phyloP scores from a whole-genome alignment of 768 basidiomycete genomes.

The Clathrus columnatus region DNA sequence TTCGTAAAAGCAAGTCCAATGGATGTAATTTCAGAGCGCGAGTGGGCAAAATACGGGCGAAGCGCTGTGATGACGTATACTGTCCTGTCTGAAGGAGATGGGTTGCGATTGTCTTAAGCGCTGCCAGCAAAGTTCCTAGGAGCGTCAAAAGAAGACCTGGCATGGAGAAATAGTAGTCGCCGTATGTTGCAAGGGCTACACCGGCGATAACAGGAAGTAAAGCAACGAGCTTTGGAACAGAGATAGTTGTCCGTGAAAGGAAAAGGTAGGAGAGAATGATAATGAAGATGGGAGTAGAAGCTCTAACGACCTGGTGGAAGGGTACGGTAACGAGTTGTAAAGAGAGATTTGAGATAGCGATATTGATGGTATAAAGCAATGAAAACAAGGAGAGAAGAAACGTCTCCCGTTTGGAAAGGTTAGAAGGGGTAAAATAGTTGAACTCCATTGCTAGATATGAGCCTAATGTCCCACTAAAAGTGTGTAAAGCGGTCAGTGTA shows the following conservation, averaged over 20 bases:
- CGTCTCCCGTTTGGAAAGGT: constrained; percentile 42
- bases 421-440: constrained; percentile 49
- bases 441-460: constrained; percentile 51
- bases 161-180: constrained; percentile 87
- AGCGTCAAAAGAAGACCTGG: constrained; percentile 84
- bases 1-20: constrained; percentile 78
- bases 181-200: constrained; percentile 90
- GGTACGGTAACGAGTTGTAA: constrained; percentile 84
- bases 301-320: constrained; percentile 95
- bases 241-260: constrained; percentile 52
- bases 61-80: constrained; percentile 11
- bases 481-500: constrained; percentile 87
- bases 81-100: constrained; percentile 54
- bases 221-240: constrained; percentile 53
- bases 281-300: constrained; percentile 88
- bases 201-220: constrained; percentile 82
- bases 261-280: constrained; percentile 66
- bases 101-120: constrained; percentile 89
- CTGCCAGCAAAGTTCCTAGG: constrained; percentile 83
- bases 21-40: constrained; percentile 44
- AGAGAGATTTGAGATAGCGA: constrained; percentile 88
- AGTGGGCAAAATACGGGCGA: constrained; percentile 13
- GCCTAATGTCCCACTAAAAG: constrained; percentile 80
- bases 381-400: constrained; percentile 90
- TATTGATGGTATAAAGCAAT: constrained; percentile 86